Percentiles rank a stretch among this genome's conserved stretches.
Evolutionary conservation across 2,329 filamentous ascomycete genomes (phyloP).

Genomic region (Nothopassalora personata): DNA sequence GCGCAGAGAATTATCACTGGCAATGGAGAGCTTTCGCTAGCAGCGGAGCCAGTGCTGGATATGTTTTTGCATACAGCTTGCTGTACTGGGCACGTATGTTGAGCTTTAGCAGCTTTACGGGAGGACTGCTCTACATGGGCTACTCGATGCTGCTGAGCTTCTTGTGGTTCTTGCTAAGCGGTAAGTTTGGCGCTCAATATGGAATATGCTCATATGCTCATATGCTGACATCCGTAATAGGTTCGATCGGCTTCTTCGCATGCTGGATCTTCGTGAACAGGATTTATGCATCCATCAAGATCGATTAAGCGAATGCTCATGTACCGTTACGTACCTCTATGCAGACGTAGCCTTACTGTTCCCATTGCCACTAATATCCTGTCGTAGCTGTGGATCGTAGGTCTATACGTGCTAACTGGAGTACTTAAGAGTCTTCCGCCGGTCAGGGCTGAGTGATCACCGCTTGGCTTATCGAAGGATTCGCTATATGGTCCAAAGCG

Average conservation of each 20-base stretch:
- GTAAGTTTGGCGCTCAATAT: constrained; percentile 52
- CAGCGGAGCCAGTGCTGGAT: constrained; percentile 81
- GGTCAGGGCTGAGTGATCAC: too few relatives aligned
- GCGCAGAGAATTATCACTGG: constrained; percentile 97
- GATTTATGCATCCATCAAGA: constrained; percentile 97
- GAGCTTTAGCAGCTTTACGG: constrained; percentile 76
- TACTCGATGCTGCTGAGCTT: constrained; percentile 88
- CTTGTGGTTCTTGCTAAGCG: constrained; percentile 87
- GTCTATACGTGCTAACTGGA: too few relatives aligned
- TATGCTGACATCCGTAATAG: constrained; percentile 44
- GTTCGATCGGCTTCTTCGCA: constrained; percentile 90
- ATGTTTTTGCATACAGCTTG: constrained; percentile 87
- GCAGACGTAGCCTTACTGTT: neutral
- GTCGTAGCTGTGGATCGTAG: too few relatives aligned
- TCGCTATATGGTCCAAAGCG: too few relatives aligned
- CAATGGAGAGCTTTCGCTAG: constrained; percentile 94
- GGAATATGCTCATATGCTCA: neutral
- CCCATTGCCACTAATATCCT: too few relatives aligned
- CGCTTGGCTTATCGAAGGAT: too few relatives aligned
- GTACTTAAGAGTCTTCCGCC: too few relatives aligned
- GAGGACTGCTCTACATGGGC: constrained; percentile 85
- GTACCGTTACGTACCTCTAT: neutral
- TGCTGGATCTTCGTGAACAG: constrained; percentile 91
- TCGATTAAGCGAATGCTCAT: constrained; percentile 57
- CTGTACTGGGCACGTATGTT: constrained; percentile 88